Percentiles rank a stretch among this genome's conserved stretches.
phyloP scores from a whole-genome alignment of 148 eudicot species.

The Amaranthus palmeri region DNA sequence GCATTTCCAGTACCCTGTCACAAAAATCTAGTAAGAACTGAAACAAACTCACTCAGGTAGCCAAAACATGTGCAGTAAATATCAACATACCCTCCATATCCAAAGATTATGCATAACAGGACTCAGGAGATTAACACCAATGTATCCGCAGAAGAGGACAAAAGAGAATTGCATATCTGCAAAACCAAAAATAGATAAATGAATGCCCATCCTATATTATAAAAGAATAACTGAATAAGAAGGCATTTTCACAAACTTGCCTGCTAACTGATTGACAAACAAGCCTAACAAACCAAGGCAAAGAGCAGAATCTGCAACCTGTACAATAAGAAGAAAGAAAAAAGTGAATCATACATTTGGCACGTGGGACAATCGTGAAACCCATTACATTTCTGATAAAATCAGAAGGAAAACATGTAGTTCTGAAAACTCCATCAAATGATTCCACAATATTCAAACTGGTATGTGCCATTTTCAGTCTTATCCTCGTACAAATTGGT shows the following conservation, averaged over 20 bases:
- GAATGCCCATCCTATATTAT: slow-evolving; percentile 1
- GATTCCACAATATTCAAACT: background rate
- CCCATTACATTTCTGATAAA: background rate
- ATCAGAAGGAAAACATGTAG: background rate
- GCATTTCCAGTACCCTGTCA: slow-evolving; percentile 98
- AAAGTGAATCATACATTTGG: background rate
- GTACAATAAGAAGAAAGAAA: slow-evolving; percentile 18
- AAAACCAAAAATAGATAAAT: slow-evolving; percentile 14
- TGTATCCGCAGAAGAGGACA: slow-evolving; percentile 83
- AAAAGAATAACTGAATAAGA: background rate
- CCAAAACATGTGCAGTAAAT: background rate
- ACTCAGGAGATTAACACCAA: slow-evolving; percentile 88
- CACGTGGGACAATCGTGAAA: background rate
- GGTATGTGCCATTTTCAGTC: background rate
- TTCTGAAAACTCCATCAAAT: too few species aligned
- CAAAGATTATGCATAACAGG: slow-evolving; percentile 97
- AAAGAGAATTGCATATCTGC: slow-evolving; percentile 95
- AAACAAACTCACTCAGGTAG: slow-evolving; percentile 13
- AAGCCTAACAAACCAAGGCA: slow-evolving; percentile 68
- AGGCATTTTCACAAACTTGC: slow-evolving; percentile 35
- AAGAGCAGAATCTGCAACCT: slow-evolving; percentile 93
- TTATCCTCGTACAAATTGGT: background rate
- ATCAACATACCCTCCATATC: slow-evolving; percentile 89
- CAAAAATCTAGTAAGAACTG: slow-evolving; percentile 2
- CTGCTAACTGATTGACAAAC: slow-evolving; percentile 79